Percentiles rank a stretch among this genome's conserved stretches.
phyloP scores from a whole-genome alignment of 1,284 basidiomycete genomes.

The Cystobasidium slooffiae region DNA sequence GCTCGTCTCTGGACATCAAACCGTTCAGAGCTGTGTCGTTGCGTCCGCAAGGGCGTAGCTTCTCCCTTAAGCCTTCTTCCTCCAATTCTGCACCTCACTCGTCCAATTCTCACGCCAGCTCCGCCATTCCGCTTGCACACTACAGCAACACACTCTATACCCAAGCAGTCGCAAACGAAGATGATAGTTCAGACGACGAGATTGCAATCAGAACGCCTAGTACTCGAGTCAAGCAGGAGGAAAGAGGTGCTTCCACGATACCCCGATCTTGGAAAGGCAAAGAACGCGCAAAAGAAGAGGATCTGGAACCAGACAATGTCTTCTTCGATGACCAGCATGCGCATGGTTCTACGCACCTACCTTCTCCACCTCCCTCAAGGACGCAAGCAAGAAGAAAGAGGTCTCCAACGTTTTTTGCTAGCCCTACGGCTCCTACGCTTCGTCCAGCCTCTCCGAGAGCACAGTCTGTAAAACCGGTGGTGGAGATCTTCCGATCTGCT shows the following conservation, averaged over 20 bases:
- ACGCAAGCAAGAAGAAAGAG: neutral
- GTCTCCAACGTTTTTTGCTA: conserved; percentile 21
- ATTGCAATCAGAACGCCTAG: conserved; percentile 20
- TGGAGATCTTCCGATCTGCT: conserved; percentile 3
- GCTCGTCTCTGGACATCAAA: conserved; percentile 7
- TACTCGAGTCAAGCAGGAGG: neutral
- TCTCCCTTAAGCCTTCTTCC: conserved; percentile 29
- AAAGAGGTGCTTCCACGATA: neutral
- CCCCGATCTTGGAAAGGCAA: conserved; percentile 12
- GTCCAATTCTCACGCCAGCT: conserved; percentile 7
- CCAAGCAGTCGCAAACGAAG: conserved; percentile 33
- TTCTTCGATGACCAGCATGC: neutral
- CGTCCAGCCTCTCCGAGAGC: neutral
- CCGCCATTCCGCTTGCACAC: conserved; percentile 27
- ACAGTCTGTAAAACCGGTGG: neutral
- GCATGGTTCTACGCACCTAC: neutral
- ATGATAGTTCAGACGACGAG: conserved; percentile 39
- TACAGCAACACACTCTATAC: conserved; percentile 20
- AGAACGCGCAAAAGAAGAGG: conserved; percentile 12
- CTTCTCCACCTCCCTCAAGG: conserved; percentile 15
- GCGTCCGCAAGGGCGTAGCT: conserved; percentile 1
- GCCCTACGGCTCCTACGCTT: neutral
- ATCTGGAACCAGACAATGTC: neutral
- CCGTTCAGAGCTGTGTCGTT: conserved; percentile 6
- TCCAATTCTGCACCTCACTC: neutral